Evolutionary conservation across 2,329 filamentous ascomycete species (phyloP).

Genomic region (Scedosporium minutisporum): DNA sequence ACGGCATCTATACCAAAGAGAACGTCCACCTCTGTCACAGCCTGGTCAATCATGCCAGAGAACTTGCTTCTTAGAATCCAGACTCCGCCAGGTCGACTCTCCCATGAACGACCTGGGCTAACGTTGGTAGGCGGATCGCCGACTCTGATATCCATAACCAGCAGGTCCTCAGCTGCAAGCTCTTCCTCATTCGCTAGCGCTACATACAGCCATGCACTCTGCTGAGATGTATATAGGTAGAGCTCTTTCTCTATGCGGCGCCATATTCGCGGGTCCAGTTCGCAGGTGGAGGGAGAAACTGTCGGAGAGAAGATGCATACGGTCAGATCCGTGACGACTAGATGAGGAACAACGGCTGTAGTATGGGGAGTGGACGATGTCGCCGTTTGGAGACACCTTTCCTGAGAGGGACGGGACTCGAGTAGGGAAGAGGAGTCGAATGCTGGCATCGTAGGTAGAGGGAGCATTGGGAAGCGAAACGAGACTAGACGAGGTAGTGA

Average conservation of each 20-base stretch:
- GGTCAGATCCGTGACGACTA: constrained; percentile 24
- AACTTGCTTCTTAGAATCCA: constrained; percentile 67
- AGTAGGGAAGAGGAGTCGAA: neutral
- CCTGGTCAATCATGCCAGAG: constrained; percentile 57
- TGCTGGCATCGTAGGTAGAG: neutral
- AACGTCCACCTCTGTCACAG: constrained; percentile 74
- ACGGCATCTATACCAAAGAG: constrained; percentile 86
- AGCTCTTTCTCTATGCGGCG: constrained; percentile 83
- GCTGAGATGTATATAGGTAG: constrained; percentile 62
- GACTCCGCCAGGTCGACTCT: constrained; percentile 63
- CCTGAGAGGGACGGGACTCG: neutral
- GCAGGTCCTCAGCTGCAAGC: constrained; percentile 60
- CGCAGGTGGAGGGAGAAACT: constrained; percentile 49
- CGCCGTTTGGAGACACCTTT: neutral
- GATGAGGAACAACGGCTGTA: constrained; percentile 10
- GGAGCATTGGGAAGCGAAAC: neutral
- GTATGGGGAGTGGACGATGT: neutral
- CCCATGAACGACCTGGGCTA: constrained; percentile 45
- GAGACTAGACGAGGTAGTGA: neutral
- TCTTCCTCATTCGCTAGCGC: constrained; percentile 81
- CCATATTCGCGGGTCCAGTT: constrained; percentile 63
- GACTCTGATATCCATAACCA: constrained; percentile 71
- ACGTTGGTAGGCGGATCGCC: constrained; percentile 36
- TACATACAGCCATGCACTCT: constrained; percentile 63
- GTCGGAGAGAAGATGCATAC: constrained; percentile 15